A percentile compares a stretch with the other conserved stretches of the same genome.
These are phyloP conservation scores for Fusarium drepaniforme DNA, from an alignment of 2,329 filamentous ascomycete species.

Conservation along the genomic window DNA sequence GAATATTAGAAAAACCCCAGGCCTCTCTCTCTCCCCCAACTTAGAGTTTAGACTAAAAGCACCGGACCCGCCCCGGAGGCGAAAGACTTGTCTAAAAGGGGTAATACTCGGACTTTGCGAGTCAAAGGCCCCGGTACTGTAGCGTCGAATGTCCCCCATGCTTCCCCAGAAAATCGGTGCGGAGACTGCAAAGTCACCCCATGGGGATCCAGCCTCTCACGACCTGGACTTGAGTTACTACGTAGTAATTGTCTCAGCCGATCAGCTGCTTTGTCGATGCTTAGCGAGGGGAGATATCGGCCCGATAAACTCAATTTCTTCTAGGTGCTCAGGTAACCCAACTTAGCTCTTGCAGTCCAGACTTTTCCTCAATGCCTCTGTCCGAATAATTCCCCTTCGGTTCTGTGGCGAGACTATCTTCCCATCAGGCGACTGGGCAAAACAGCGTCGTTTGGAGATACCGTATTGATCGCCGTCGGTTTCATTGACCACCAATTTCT, in stretches of 20 bases:
- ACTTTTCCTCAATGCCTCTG: background rate
- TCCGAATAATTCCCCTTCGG: background rate
- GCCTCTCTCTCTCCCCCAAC: no score
- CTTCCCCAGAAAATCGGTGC: background rate
- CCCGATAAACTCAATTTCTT: background rate
- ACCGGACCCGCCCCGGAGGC: background rate
- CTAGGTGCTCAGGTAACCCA: background rate
- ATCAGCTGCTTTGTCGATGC: background rate
- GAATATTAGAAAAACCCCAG: no score
- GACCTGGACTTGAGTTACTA: background rate
- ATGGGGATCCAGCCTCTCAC: background rate
- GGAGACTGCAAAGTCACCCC: background rate
- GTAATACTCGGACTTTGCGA: background rate
- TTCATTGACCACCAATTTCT: background rate
- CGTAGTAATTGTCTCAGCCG: background rate
- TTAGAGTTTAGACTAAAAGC: background rate
- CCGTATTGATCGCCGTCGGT: background rate
- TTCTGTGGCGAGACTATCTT: background rate
- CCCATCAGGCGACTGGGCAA: background rate
- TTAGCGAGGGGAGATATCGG: background rate
- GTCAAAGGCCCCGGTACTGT: background rate
- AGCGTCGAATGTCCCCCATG: background rate
- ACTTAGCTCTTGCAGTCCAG: background rate
- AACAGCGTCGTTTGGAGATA: background rate
- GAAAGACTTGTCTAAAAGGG: background rate